These are phyloP conservation scores for Biscutella laevigata DNA, from an alignment of 441 rosid genomes.

Conservation along the genomic window DNA sequence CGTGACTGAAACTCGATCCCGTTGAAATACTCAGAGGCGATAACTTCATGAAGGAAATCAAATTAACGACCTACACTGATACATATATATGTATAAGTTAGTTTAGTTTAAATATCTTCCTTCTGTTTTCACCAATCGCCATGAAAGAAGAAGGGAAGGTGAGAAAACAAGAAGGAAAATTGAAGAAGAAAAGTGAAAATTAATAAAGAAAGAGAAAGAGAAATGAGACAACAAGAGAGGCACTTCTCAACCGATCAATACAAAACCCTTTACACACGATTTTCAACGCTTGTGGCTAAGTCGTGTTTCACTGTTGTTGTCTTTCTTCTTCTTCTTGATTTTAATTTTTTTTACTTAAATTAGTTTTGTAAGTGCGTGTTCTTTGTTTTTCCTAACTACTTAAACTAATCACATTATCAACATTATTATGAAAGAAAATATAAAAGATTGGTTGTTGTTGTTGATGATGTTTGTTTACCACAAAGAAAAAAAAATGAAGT, in stretches of 20 bases:
- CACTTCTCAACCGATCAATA: constrained; percentile 65
- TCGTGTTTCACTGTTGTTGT: constrained; percentile 23
- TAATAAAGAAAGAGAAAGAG: too few relatives aligned
- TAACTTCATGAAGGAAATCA: constrained; percentile 31
- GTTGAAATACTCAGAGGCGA: constrained; percentile 44
- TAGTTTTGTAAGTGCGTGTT: not conserved
- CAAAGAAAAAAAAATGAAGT: constrained; percentile 2
- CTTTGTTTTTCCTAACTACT: constrained; percentile 23
- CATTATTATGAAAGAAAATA: not conserved
- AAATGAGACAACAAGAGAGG: constrained; percentile 32
- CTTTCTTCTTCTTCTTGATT: constrained; percentile 12
- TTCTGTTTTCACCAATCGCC: too few relatives aligned
- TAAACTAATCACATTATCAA: constrained; percentile 22
- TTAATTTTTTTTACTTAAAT: not conserved
- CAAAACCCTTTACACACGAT: too few relatives aligned
- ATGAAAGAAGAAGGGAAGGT: too few relatives aligned
- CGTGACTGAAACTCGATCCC: constrained; percentile 39
- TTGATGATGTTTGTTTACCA: constrained; percentile 15
- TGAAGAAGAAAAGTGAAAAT: too few relatives aligned
- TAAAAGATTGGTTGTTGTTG: constrained; percentile 15
- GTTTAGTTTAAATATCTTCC: too few relatives aligned
- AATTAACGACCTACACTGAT: not conserved
- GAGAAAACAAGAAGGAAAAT: too few relatives aligned
- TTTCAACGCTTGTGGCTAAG: too few relatives aligned
- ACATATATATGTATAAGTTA: too few relatives aligned